phyloP scores from a whole-genome alignment of 1,284 basidiomycete genomes.

The Austroboletus rostrupii region DNA sequence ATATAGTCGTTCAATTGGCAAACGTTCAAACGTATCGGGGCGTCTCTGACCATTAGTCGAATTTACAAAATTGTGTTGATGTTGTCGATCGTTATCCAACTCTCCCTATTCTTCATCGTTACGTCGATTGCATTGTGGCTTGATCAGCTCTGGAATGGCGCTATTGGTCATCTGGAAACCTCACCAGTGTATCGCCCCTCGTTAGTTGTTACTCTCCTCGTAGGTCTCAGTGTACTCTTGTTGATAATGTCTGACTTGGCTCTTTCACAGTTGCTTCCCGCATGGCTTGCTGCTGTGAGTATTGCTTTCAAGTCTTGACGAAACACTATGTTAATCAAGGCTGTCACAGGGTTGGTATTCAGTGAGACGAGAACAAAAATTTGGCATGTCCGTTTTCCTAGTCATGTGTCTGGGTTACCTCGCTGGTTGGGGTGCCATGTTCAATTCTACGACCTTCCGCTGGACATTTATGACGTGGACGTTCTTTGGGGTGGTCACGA shows the following conservation, averaged over 20 bases:
- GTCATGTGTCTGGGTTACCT: conserved; percentile 56
- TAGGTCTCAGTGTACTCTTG: conserved; percentile 35
- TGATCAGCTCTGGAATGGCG: conserved; percentile 67
- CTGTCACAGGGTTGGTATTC: conserved; percentile 64
- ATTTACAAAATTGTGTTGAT: conserved; percentile 69
- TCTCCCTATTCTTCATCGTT: conserved; percentile 73
- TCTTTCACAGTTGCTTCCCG: conserved; percentile 50
- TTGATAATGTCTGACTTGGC: conserved; percentile 7
- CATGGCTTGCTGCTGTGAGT: conserved; percentile 62
- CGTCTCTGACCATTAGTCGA: conserved; percentile 68
- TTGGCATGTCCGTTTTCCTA: conserved; percentile 61
- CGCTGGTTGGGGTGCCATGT: conserved; percentile 67
- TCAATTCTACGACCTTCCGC: conserved; percentile 64
- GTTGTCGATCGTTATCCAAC: conserved; percentile 69
- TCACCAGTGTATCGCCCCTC: conserved; percentile 51
- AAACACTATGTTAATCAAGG: conserved; percentile 11
- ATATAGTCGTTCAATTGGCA: conserved; percentile 72
- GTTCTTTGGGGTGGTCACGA: conserved; percentile 67
- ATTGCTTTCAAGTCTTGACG: not conserved
- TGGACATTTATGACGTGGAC: conserved; percentile 72
- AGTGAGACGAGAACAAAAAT: conserved; percentile 59
- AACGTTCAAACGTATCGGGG: conserved; percentile 80
- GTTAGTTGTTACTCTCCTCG: conserved; percentile 53
- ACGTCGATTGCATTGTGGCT: conserved; percentile 69
- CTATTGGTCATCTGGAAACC: conserved; percentile 50